Conservation (phyloP, 441 rosid genomes). For the Adansonia madagascariensis region DNA sequence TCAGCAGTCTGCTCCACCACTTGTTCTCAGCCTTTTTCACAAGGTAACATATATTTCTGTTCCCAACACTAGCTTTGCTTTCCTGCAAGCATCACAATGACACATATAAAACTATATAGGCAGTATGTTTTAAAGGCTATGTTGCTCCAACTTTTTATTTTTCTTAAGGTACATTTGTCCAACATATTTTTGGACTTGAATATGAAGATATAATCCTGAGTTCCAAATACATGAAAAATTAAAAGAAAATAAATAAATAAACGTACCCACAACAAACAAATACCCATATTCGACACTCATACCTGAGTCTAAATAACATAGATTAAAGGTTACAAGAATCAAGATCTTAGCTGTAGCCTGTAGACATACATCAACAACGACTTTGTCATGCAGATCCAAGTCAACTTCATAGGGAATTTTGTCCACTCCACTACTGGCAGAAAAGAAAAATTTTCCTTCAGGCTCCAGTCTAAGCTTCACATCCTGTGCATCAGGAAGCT, state of each 20-base stretch:
- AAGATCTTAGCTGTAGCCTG: background rate
- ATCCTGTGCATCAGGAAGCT: constrained; percentile 66
- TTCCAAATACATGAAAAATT: no score
- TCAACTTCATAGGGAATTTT: constrained; percentile 58
- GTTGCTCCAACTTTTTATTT: no score
- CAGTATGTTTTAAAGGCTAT: background rate
- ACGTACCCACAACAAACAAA: no score
- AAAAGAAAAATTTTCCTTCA: constrained; percentile 61
- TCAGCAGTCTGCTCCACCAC: constrained; percentile 72
- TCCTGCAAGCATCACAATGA: constrained; percentile 45
- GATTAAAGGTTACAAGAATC: background rate
- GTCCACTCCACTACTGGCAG: constrained; percentile 53
- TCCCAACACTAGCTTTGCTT: constrained; percentile 56
- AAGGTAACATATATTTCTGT: constrained; percentile 52
- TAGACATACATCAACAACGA: constrained; percentile 52
- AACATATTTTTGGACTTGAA: no score
- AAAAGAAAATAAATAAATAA: no score
- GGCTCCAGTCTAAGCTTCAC: constrained; percentile 66
- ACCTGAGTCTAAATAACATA: no score
- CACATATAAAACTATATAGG: background rate
- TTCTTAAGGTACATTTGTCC: no score
- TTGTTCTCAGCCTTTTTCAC: constrained; percentile 61
- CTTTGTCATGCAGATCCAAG: constrained; percentile 54
- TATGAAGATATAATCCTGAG: no score
- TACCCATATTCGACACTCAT: no score